Evolutionary conservation across 345 rosid genomes (phyloP).

Genomic region (Melaleuca quinquenervia): DNA sequence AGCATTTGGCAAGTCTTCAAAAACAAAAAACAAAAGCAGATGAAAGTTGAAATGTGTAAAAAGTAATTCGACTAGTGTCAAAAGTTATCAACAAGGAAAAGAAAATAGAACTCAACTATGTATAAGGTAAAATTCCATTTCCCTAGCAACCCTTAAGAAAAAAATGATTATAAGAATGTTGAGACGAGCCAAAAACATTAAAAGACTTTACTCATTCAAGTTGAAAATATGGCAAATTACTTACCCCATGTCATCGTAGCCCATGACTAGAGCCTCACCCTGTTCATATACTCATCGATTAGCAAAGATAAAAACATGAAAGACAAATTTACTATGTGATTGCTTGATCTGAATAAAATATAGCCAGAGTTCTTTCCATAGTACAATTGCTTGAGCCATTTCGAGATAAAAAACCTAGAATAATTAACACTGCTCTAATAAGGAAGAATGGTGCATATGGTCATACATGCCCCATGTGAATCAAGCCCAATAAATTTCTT

Average conservation of each 20-base stretch:
- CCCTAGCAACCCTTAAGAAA: neutral
- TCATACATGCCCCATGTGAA: neutral
- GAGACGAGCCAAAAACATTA: neutral
- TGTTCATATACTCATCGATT: conserved; percentile 23
- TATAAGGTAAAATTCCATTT: neutral
- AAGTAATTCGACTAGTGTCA: neutral
- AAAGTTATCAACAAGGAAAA: neutral
- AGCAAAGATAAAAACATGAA: neutral
- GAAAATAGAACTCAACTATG: neutral
- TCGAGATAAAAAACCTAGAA: neutral
- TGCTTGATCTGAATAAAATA: neutral
- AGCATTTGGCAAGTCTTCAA: neutral
- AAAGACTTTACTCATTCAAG: neutral
- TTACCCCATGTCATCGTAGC: conserved; percentile 98
- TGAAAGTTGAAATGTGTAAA: neutral
- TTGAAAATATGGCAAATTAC: conserved; percentile 12
- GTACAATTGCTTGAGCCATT: neutral
- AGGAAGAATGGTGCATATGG: neutral
- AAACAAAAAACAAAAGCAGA: neutral
- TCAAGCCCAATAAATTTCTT: neutral
- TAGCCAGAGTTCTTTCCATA: neutral
- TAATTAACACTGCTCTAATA: neutral
- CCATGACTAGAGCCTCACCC: conserved; percentile 99
- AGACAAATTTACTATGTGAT: neutral
- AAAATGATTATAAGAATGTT: neutral